A percentile compares a stretch with the other conserved stretches of the same genome.
Conservation (phyloP, 805 yeast species). For the Lachancea sp. region DNA sequence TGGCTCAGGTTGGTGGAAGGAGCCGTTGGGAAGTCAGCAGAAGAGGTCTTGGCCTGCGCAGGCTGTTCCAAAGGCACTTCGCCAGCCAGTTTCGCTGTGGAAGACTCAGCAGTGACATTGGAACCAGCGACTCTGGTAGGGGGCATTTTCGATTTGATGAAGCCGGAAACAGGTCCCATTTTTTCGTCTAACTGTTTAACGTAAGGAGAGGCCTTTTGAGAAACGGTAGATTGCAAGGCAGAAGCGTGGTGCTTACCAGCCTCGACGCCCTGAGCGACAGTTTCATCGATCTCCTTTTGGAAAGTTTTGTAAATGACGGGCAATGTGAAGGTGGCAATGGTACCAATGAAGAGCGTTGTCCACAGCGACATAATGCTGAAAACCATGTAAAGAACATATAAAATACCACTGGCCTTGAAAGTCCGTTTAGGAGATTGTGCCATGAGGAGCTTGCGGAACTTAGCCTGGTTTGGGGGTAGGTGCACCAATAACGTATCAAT, state of each 20-base stretch:
- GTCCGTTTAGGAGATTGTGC: conserved; percentile 69
- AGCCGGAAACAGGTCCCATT: conserved; percentile 60
- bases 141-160: conserved; percentile 40
- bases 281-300: conserved; percentile 71
- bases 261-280: conserved; percentile 41
- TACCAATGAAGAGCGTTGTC: conserved; percentile 52
- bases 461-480: conserved; percentile 46
- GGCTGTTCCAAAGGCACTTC: conserved; percentile 24
- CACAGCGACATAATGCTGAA: conserved; percentile 72
- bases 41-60: conserved; percentile 18
- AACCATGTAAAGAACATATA: conserved; percentile 62
- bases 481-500: conserved; percentile 29
- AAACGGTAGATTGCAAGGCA: conserved; percentile 41
- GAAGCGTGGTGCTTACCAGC: conserved; percentile 47
- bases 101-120: conserved; percentile 42
- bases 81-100: conserved; percentile 24
- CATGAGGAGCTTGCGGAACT: conserved; percentile 51
- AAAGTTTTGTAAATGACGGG: conserved; percentile 71
- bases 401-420: conserved; percentile 59
- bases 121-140: conserved; percentile 63
- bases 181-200: conserved; percentile 50
- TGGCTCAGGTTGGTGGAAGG: conserved; percentile 22
- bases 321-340: conserved; percentile 59
- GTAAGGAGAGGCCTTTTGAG: conserved; percentile 55
- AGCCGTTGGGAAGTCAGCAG: conserved; percentile 36